phyloP scores from a whole-genome alignment of 2,329 filamentous ascomycete genomes.

The Alternaria infectoria region DNA sequence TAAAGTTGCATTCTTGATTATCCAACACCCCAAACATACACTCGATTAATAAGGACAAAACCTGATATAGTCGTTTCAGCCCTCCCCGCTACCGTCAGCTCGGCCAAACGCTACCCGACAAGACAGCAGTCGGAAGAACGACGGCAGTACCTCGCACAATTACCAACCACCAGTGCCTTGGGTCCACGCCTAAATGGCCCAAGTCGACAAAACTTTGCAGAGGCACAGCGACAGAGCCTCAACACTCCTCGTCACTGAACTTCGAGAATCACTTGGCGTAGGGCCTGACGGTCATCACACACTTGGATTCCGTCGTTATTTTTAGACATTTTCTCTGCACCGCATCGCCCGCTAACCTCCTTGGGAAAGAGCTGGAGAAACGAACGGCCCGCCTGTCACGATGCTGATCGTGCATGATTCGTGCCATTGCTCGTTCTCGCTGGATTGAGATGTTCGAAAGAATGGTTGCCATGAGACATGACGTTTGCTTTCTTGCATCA shows the following conservation, averaged over 20 bases:
- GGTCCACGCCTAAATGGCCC: neutral
- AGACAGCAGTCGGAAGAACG: neutral
- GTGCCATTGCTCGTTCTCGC: neutral
- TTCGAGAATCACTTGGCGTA: neutral
- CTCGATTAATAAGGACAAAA: neutral
- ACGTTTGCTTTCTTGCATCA: neutral
- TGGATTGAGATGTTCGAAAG: neutral
- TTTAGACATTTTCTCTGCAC: neutral
- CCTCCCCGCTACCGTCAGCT: neutral
- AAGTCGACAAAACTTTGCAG: neutral
- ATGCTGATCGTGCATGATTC: constrained; percentile 4
- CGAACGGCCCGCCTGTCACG: constrained; percentile 7
- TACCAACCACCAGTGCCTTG: neutral
- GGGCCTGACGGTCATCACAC: neutral
- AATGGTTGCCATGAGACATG: neutral
- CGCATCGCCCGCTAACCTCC: neutral
- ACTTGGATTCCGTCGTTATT: neutral
- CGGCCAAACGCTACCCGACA: neutral
- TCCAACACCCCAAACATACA: neutral
- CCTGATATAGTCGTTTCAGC: neutral
- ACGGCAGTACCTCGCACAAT: constrained; percentile 2
- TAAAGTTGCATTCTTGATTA: neutral
- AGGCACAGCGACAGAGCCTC: neutral
- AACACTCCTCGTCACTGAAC: constrained; percentile 1
- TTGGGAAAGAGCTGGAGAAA: constrained; percentile 1